A percentile compares a stretch with the other conserved stretches of the same genome.
These are phyloP conservation scores for Pythium diclinum DNA, from an alignment of 352 stramenopile species.

Conservation along the genomic window DNA sequence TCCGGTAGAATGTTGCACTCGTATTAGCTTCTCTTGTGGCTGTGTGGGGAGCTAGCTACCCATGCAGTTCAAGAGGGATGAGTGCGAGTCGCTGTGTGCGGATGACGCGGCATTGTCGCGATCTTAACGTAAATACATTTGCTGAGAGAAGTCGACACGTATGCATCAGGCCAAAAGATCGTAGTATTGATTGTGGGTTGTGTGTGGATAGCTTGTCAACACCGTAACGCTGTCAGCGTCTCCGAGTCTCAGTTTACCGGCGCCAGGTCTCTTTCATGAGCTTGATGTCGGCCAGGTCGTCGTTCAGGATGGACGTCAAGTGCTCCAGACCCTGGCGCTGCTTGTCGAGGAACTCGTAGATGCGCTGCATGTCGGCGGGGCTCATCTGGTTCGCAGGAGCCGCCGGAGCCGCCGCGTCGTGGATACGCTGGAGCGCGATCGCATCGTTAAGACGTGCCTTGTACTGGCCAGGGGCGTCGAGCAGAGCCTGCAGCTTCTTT, in stretches of 20 bases:
- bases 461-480: slow-evolving; percentile 83
- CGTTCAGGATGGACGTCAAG: slow-evolving; percentile 77
- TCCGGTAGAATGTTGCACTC: slow-evolving; percentile 1
- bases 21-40: background rate
- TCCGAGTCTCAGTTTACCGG: slow-evolving; percentile 38
- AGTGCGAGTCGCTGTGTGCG: background rate
- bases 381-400: slow-evolving; percentile 52
- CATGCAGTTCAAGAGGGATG: background rate
- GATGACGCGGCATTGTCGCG: slow-evolving; percentile 7
- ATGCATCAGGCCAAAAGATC: background rate
- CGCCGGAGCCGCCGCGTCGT: slow-evolving; percentile 38
- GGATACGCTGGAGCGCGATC: slow-evolving; percentile 67
- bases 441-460: slow-evolving; percentile 82
- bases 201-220: slow-evolving; percentile 1
- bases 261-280: slow-evolving; percentile 86
- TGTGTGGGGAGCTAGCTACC: background rate
- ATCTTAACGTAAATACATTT: slow-evolving; percentile 34
- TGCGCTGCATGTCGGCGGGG: slow-evolving; percentile 66
- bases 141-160: slow-evolving; percentile 7
- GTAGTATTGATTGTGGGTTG: background rate
- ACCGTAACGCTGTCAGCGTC: background rate
- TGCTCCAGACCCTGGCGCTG: slow-evolving; percentile 83
- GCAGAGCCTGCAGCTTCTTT: slow-evolving; percentile 79
- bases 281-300: slow-evolving; percentile 83
- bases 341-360: slow-evolving; percentile 85